Evolutionary conservation across 352 stramenopile genomes (phyloP).

Genomic region (Globisporangium paddicum): DNA sequence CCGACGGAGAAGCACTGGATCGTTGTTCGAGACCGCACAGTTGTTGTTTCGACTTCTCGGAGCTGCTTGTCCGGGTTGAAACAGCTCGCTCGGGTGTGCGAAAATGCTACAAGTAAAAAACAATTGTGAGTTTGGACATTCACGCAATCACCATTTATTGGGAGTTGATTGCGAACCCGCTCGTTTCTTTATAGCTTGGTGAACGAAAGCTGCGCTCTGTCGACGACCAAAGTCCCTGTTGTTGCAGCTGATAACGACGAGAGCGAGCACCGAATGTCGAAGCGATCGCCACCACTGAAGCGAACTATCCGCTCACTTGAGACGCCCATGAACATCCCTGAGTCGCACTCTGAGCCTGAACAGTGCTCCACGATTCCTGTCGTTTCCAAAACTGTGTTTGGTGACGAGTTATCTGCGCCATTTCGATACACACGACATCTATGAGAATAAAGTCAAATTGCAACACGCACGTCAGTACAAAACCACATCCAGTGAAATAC

Average conservation of each 20-base stretch:
- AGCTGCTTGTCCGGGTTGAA: background rate
- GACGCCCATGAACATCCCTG: conserved; percentile 44
- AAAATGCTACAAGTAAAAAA: background rate
- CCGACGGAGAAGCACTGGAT: background rate
- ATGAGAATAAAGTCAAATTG: background rate
- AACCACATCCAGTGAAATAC: background rate
- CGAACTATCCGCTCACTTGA: conserved; percentile 32
- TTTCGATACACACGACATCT: conserved; percentile 41
- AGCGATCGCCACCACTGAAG: conserved; percentile 25
- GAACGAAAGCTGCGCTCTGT: conserved; percentile 42
- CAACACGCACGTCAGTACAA: background rate
- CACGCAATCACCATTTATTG: conserved; percentile 5
- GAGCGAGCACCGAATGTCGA: conserved; percentile 34
- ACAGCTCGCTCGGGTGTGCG: background rate
- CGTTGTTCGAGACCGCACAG: background rate
- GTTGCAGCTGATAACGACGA: conserved; percentile 7
- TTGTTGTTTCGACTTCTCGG: background rate
- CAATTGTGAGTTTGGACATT: background rate
- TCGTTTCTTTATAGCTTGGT: conserved; percentile 16
- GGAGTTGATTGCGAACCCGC: background rate
- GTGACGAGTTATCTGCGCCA: background rate
- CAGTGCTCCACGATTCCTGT: conserved; percentile 36
- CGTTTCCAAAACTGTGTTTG: conserved; percentile 28
- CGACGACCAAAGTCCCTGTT: conserved; percentile 28
- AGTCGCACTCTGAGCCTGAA: conserved; percentile 19